Percentiles rank a stretch among this genome's conserved stretches.
These are phyloP conservation scores for Apophysomyces sp. DNA, from an alignment of 371 early-diverging fungal genomes.

Conservation along the genomic window DNA sequence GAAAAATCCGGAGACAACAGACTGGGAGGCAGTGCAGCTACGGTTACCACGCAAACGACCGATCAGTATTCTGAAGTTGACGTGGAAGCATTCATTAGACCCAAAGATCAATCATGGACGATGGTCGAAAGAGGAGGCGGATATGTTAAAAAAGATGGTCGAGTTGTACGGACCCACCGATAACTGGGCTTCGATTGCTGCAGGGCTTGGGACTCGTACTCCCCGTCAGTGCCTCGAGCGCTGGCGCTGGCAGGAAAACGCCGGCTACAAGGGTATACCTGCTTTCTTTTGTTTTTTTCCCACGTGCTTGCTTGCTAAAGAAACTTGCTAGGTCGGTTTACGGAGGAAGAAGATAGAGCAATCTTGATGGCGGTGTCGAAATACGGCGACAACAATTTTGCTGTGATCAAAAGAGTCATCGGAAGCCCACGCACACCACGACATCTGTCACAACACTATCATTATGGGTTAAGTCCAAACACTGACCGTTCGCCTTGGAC, in stretches of 20 bases:
- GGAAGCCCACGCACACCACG: constrained; percentile 34
- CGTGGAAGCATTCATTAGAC: constrained; percentile 25
- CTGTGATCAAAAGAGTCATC: constrained; percentile 23
- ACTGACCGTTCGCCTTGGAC: constrained; percentile 44
- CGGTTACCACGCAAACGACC: constrained; percentile 23
- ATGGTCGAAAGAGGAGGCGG: constrained; percentile 33
- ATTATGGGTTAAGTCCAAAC: constrained; percentile 22
- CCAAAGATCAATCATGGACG: constrained; percentile 31
- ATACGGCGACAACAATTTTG: constrained; percentile 38
- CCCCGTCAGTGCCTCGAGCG: constrained; percentile 39
- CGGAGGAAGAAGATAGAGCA: constrained; percentile 24
- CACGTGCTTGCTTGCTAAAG: not conserved
- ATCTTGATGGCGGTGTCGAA: constrained; percentile 30
- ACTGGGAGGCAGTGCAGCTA: constrained; percentile 24
- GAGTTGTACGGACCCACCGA: constrained; percentile 7
- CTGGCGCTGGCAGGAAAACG: constrained; percentile 34
- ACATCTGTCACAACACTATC: constrained; percentile 42
- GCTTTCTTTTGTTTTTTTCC: not conserved
- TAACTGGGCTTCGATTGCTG: constrained; percentile 20
- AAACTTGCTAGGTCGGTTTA: constrained; percentile 24
- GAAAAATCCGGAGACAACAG: constrained; percentile 1
- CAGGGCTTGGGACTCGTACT: constrained; percentile 23
- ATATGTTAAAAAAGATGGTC: constrained; percentile 10
- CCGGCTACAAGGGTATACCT: constrained; percentile 8
- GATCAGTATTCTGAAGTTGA: constrained; percentile 15